Conservation (phyloP, 352 stramenopile genomes). For the Pythium phragmiticola region DNA sequence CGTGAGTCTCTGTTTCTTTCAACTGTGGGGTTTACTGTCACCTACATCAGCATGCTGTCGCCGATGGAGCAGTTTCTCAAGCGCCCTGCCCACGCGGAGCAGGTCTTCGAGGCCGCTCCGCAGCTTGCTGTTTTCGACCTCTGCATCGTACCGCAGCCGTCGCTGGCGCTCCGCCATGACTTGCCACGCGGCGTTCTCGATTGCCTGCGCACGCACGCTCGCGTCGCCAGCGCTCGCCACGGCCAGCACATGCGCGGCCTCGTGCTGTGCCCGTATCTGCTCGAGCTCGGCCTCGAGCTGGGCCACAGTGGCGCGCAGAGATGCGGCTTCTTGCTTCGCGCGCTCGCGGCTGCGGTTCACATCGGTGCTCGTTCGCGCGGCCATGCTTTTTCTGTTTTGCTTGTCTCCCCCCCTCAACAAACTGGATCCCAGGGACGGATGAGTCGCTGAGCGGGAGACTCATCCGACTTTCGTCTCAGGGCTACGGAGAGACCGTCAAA, state of each 20-base stretch:
- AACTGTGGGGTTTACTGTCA: not conserved
- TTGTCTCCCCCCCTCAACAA: not conserved
- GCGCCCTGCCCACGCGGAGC: conserved; percentile 14
- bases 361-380: not conserved
- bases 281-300: conserved; percentile 27
- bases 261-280: not conserved
- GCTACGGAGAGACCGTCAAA: not conserved
- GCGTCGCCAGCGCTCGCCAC: too few relatives aligned
- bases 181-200: conserved; percentile 7
- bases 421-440: not conserved
- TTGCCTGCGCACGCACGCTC: not conserved
- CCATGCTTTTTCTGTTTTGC: not conserved
- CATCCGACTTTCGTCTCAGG: not conserved
- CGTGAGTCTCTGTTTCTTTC: not conserved
- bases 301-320: conserved; percentile 24
- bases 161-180: conserved; percentile 20
- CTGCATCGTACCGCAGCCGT: conserved; percentile 13
- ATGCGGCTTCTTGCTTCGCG: conserved; percentile 24
- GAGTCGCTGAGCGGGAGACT: not conserved
- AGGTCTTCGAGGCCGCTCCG: conserved; percentile 39
- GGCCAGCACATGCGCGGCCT: too few relatives aligned
- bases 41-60: conserved; percentile 12
- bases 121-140: conserved; percentile 45
- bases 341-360: conserved; percentile 28
- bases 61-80: conserved; percentile 18